Conservation (phyloP, 768 basidiomycete genomes). For the Pleurotus salmoneostramineus region DNA sequence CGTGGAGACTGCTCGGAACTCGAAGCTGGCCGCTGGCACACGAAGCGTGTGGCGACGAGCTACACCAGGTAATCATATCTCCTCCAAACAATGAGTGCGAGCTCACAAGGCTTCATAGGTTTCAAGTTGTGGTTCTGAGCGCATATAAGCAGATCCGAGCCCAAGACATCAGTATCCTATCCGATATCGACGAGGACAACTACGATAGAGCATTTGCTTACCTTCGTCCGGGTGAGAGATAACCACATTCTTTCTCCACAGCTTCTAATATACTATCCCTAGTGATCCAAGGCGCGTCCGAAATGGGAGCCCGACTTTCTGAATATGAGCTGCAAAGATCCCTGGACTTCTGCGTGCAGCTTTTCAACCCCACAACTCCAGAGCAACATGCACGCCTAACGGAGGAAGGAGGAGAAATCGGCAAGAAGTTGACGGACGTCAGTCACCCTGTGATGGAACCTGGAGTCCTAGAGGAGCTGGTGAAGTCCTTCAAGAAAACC, state of each 20-base stretch:
- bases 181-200: conserved; percentile 64
- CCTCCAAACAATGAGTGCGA: neutral
- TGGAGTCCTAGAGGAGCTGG: conserved; percentile 29
- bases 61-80: conserved; percentile 44
- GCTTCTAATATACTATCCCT: neutral
- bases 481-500: conserved; percentile 19
- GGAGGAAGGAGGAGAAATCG: neutral
- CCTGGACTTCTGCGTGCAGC: conserved; percentile 71
- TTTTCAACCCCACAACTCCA: conserved; percentile 67
- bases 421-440: conserved; percentile 49
- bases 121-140: conserved; percentile 67
- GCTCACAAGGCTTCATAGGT: conserved; percentile 30
- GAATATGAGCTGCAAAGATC: conserved; percentile 73
- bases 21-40: conserved; percentile 50
- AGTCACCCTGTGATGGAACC: conserved; percentile 44
- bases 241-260: neutral
- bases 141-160: conserved; percentile 71
- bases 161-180: conserved; percentile 50
- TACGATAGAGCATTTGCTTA: conserved; percentile 66
- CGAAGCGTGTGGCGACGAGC: conserved; percentile 49
- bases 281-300: conserved; percentile 82
- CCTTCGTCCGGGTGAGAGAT: conserved; percentile 56
- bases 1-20: conserved; percentile 43
- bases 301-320: conserved; percentile 68
- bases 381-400: conserved; percentile 48